Percentiles rank a stretch among this genome's conserved stretches.
Conservation (phyloP, 1,139 yeast species). For the Yamadazyma dushanensis region DNA sequence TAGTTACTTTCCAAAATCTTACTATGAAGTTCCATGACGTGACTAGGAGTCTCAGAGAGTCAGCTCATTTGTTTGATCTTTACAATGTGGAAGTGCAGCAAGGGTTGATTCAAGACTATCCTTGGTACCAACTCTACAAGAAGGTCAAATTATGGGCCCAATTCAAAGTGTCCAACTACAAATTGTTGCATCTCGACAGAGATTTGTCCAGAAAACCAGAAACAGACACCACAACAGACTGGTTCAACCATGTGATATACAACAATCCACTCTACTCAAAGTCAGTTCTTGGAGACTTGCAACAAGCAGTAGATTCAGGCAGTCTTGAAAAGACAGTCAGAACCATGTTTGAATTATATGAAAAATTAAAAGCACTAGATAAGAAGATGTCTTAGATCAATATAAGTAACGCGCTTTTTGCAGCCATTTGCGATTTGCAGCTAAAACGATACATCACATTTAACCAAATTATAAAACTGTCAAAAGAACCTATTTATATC, state of each 20-base stretch:
- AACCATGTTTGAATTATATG: slow-evolving; percentile 31
- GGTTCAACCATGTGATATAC: slow-evolving; percentile 27
- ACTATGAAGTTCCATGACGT: slow-evolving; percentile 19
- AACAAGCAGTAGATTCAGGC: slow-evolving; percentile 21
- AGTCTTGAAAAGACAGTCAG: slow-evolving; percentile 29
- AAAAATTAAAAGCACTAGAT: slow-evolving; percentile 33
- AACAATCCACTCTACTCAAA: slow-evolving; percentile 1
- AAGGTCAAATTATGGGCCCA: slow-evolving; percentile 60
- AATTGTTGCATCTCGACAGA: slow-evolving; percentile 51
- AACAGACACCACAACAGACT: slow-evolving; percentile 10
- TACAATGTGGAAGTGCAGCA: slow-evolving; percentile 42
- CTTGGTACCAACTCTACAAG: slow-evolving; percentile 64
- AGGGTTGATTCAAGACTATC: slow-evolving; percentile 57
- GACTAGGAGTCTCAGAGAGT: slow-evolving; percentile 15
- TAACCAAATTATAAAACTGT: neutral
- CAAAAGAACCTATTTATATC: neutral
- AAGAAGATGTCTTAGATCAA: slow-evolving; percentile 12
- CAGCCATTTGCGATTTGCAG: slow-evolving; percentile 7
- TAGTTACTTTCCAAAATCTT: slow-evolving; percentile 21
- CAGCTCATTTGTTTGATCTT: slow-evolving; percentile 32
- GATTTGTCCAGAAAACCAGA: slow-evolving; percentile 22
- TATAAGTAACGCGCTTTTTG: slow-evolving; percentile 1
- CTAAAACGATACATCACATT: slow-evolving; percentile 3
- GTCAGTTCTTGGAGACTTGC: slow-evolving; percentile 23
- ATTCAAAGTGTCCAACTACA: slow-evolving; percentile 54